Conservation (phyloP, 164 flowering plant genomes). For the Vitis rupestris region DNA sequence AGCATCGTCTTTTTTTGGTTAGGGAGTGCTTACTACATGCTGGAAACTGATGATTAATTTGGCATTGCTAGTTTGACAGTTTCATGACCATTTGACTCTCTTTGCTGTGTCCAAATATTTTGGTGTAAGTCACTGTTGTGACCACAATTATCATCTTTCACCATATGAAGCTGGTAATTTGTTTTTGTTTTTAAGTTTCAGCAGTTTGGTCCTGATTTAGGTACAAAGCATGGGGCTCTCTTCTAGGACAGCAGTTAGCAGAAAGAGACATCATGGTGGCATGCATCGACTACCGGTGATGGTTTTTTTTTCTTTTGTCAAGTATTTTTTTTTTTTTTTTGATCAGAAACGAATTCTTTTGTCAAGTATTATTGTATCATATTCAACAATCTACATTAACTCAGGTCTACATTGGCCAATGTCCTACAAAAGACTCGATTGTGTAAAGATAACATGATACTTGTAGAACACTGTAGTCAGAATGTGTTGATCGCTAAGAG, state of each 20-base stretch:
- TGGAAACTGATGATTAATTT: no score
- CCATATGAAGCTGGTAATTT: background rate
- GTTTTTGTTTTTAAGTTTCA: background rate
- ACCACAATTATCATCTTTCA: background rate
- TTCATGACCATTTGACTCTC: no score
- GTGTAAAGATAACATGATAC: background rate
- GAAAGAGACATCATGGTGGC: constrained; percentile 91
- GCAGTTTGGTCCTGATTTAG: constrained; percentile 36
- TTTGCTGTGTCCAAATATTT: no score
- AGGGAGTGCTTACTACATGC: no score
- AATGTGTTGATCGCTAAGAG: no score
- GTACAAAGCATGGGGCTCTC: constrained; percentile 97
- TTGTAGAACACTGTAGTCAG: background rate
- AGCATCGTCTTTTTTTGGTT: no score
- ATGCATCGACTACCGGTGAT: constrained; percentile 92
- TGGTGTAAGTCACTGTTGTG: no score
- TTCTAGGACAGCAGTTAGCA: constrained; percentile 76
- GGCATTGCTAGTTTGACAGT: no score
- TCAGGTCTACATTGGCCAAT: background rate
- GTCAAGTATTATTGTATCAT: background rate
- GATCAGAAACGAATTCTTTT: no score
- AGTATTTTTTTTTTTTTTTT: background rate
- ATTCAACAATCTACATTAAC: background rate
- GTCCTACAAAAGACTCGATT: background rate
- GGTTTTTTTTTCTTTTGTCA: background rate